Base-by-base conservation (phyloP, 1,284 basidiomycete species). In the Sparassis latifolia region DNA sequence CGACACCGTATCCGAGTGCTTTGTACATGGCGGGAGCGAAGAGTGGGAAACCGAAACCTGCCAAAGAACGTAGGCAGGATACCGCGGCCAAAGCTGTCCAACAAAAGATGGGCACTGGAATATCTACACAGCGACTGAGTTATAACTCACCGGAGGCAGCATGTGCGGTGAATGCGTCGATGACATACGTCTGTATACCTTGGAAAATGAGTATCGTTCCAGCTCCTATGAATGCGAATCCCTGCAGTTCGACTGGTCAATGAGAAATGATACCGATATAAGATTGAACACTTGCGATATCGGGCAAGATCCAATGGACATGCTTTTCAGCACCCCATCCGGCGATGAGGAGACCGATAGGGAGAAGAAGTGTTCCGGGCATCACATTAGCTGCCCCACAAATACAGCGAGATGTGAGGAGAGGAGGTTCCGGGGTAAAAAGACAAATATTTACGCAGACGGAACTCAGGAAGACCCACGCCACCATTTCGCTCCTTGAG, bases 21-120 rank as follows among this genome's bases (percentile, higher is more conserved):
- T 67, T 62, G 62, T 78, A 86, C 81, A 86, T 84, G 7, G 74
- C 66, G 5, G 81, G 78, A 1, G 78, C 81, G 53, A 86, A 85
- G 5, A 86, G 62, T 4, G 84, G 84, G 61, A 86, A 86, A 2
- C 75, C 79, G 45, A 82, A 84, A 2, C 82, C 81, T 1, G 77
- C 77, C 0, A 84, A 52, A 0, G 80, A 77, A 33, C 82, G 77
- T 3, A 84, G 62, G 62, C 62, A 82, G 0, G 75, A 66, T 9
- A 76, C 74, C 0, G 80, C 78, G 0, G 80, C 82, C 2, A 84
- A 65, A 1, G 83, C 83, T 78, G 48, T 32, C 39, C 31, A 10
- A 10, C 33, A 6, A 37, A 12, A 6, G 32, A 45, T 45, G 27
- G 28, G n/a, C 10, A 30, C 27, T 9, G 10, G 44, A 10, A 30